phyloP scores from a whole-genome alignment of 331 rosid genomes.

The Quercus phellos region DNA sequence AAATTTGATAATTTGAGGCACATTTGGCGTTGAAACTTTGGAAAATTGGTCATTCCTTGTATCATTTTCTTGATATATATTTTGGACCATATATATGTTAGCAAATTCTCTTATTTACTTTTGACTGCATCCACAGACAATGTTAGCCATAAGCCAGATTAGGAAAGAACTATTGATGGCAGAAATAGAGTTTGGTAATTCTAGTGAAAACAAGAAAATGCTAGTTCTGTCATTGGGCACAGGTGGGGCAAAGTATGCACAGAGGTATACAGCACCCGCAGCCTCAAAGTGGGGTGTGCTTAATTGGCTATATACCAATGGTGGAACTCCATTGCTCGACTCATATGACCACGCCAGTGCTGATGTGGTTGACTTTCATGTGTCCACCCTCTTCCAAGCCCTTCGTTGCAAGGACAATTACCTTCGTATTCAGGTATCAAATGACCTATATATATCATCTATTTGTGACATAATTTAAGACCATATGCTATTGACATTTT shows the following conservation, averaged over 20 bases:
- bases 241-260: conserved; percentile 35
- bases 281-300: conserved; percentile 54
- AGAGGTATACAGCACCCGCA: conserved; percentile 24
- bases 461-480: background rate
- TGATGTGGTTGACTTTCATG: conserved; percentile 46
- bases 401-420: conserved; percentile 28
- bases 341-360: conserved; percentile 28
- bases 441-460: background rate
- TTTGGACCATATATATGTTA: background rate
- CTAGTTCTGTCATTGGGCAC: conserved; percentile 49
- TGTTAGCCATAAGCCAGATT: conserved; percentile 44
- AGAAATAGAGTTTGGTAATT: background rate
- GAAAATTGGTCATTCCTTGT: too few relatives aligned
- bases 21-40: background rate
- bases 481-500: background rate
- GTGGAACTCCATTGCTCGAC: conserved; percentile 42
- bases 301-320: conserved; percentile 42
- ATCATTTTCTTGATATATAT: too few relatives aligned
- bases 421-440: conserved; percentile 47
- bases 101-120: background rate
- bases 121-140: conserved; percentile 18
- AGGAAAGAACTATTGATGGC: conserved; percentile 20
- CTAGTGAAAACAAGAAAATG: conserved; percentile 19
- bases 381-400: conserved; percentile 35
- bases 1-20: background rate